These are phyloP conservation scores for Fragaria iinumae DNA, from an alignment of 306 rosid species.

Conservation along the genomic window DNA sequence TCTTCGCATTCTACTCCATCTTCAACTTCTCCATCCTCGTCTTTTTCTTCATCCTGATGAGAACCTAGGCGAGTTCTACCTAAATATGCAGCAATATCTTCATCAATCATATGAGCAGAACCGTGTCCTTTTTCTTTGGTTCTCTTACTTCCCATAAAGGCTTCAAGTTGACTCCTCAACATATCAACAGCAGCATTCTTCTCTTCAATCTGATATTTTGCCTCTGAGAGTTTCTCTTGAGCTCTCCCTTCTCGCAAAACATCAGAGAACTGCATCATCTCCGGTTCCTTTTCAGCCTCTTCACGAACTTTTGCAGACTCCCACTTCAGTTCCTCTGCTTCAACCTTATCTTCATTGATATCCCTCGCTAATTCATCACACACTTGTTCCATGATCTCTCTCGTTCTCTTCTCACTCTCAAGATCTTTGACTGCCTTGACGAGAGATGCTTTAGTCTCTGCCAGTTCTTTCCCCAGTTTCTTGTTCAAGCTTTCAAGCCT, in stretches of 20 bases:
- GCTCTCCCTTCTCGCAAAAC: conserved; percentile 69
- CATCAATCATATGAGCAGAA: conserved; percentile 59
- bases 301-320: conserved; percentile 57
- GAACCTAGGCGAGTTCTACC: conserved; percentile 51
- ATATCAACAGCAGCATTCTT: conserved; percentile 75
- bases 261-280: conserved; percentile 67
- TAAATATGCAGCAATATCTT: conserved; percentile 58
- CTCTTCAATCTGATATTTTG: conserved; percentile 72
- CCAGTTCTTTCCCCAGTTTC: conserved; percentile 86
- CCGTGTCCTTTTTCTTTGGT: conserved; percentile 57
- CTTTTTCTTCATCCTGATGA: conserved; percentile 53
- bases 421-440: conserved; percentile 79
- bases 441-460: conserved; percentile 84
- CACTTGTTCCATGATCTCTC: conserved; percentile 85
- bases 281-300: conserved; percentile 72
- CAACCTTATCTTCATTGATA: conserved; percentile 63
- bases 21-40: conserved; percentile 74
- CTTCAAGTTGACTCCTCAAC: conserved; percentile 85
- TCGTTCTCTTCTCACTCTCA: conserved; percentile 87
- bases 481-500: conserved; percentile 89
- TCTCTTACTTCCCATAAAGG: conserved; percentile 69
- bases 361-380: conserved; percentile 80
- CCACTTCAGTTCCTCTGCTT: conserved; percentile 54
- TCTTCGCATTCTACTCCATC: conserved; percentile 67
- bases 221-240: conserved; percentile 66